Conservation (phyloP, 2,329 filamentous ascomycete genomes). For the Ophiocordyceps camponoti-leonardi region DNA sequence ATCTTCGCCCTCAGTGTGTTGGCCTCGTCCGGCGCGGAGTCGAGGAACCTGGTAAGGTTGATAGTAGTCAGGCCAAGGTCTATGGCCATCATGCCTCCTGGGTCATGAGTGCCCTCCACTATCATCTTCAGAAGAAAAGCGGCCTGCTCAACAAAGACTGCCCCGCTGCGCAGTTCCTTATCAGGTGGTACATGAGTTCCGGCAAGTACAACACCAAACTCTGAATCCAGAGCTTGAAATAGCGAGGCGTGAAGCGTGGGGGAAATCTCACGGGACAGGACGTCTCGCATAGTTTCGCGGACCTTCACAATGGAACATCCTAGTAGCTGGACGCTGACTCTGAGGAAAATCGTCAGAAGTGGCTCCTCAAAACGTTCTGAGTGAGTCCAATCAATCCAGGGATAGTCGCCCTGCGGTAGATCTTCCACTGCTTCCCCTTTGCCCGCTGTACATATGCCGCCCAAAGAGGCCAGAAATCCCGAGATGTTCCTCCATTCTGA, state of each 20-base stretch:
- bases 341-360: slow-evolving; percentile 40
- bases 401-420: slow-evolving; percentile 33
- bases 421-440: slow-evolving; percentile 41
- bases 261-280: slow-evolving; percentile 47
- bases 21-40: slow-evolving; percentile 36
- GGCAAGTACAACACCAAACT: slow-evolving; percentile 45
- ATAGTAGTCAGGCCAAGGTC: slow-evolving; percentile 41
- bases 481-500: slow-evolving; percentile 54
- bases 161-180: slow-evolving; percentile 33
- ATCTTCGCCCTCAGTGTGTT: slow-evolving; percentile 48
- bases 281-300: slow-evolving; percentile 49
- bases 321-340: slow-evolving; percentile 46
- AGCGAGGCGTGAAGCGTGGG: slow-evolving; percentile 42
- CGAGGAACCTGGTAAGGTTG: slow-evolving; percentile 50
- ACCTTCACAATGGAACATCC: slow-evolving; percentile 47
- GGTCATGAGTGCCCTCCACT: slow-evolving; percentile 42
- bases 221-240: slow-evolving; percentile 47
- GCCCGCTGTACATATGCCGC: slow-evolving; percentile 46
- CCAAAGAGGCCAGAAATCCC: slow-evolving; percentile 49
- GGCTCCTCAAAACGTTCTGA: slow-evolving; percentile 44
- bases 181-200: slow-evolving; percentile 27
- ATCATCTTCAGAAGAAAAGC: slow-evolving; percentile 45
- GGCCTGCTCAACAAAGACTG: slow-evolving; percentile 51
- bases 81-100: slow-evolving; percentile 38
- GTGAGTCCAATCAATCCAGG: slow-evolving; percentile 46